Conservation (phyloP, 495 filamentous ascomycete species). For the Aspergillus leporis region DNA sequence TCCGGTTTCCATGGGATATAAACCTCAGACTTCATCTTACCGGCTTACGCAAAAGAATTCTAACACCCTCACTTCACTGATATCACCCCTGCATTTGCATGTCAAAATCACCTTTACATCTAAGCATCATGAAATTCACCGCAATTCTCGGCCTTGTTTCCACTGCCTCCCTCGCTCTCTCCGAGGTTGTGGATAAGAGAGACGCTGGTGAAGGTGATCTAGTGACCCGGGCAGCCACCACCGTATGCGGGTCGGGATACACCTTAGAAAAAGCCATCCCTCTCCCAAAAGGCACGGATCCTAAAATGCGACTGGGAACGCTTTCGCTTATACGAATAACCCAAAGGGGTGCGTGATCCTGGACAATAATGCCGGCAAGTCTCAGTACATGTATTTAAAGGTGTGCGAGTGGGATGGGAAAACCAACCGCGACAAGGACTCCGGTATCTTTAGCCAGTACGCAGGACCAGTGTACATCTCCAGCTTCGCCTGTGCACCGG, state of each 20-base stretch:
- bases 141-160: no score
- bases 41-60: no score
- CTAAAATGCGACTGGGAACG: background rate
- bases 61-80: no score
- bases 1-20: no score
- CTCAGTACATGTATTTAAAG: slow-evolving; percentile 7
- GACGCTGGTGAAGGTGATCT: no score
- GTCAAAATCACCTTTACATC: no score
- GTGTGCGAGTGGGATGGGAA: background rate
- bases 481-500: slow-evolving; percentile 1
- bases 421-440: background rate
- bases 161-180: no score
- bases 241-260: slow-evolving; percentile 9
- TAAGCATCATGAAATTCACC: no score
- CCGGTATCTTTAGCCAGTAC: slow-evolving; percentile 5
- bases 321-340: background rate
- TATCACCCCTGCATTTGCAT: no score
- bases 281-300: slow-evolving; percentile 4
- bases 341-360: slow-evolving; percentile 9
- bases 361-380: slow-evolving; percentile 7
- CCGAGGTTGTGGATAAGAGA: no score
- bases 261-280: background rate
- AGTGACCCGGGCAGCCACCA: background rate
- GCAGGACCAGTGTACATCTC: slow-evolving; percentile 5
- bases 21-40: no score